Evolutionary conservation across 139 green algal species (phyloP).

Genomic region (Chlamydomonas eustigma): DNA sequence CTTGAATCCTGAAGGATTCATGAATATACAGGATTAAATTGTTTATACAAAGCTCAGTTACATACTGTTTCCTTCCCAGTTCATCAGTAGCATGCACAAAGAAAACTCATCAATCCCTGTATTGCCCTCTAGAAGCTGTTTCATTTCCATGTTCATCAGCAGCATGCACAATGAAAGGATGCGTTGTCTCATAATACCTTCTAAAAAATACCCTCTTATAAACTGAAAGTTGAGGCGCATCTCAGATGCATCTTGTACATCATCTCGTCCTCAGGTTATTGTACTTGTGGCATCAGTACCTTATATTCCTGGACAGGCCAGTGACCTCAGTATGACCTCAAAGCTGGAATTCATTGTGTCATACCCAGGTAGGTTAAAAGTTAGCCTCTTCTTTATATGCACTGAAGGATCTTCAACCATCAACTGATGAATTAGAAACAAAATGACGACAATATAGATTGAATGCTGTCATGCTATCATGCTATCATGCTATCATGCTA

Average conservation of each 20-base stretch:
- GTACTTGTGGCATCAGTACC: slow-evolving; percentile 28
- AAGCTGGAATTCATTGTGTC: slow-evolving; percentile 29
- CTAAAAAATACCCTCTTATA: neutral
- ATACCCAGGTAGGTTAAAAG: slow-evolving; percentile 24
- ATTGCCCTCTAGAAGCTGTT: neutral
- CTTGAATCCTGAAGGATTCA: neutral
- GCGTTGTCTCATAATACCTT: neutral
- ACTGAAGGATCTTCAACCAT: too few relatives aligned
- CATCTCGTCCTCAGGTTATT: slow-evolving; percentile 18
- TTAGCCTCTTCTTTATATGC: slow-evolving; percentile 3
- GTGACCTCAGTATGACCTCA: slow-evolving; percentile 23
- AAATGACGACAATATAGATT: too few relatives aligned
- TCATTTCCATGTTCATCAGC: neutral
- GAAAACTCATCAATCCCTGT: neutral
- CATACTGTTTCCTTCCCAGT: too few relatives aligned
- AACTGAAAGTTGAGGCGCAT: neutral
- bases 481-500: too few relatives aligned
- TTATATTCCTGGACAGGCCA: slow-evolving; percentile 23
- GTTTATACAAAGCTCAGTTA: too few relatives aligned
- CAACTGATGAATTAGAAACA: too few relatives aligned
- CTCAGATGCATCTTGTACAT: neutral
- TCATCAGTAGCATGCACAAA: too few relatives aligned
- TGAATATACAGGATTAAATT: too few relatives aligned
- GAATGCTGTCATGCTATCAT: too few relatives aligned
- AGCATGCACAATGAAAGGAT: neutral